phyloP scores from a whole-genome alignment of 139 green algal genomes.

The Spirogloea muscicola region DNA sequence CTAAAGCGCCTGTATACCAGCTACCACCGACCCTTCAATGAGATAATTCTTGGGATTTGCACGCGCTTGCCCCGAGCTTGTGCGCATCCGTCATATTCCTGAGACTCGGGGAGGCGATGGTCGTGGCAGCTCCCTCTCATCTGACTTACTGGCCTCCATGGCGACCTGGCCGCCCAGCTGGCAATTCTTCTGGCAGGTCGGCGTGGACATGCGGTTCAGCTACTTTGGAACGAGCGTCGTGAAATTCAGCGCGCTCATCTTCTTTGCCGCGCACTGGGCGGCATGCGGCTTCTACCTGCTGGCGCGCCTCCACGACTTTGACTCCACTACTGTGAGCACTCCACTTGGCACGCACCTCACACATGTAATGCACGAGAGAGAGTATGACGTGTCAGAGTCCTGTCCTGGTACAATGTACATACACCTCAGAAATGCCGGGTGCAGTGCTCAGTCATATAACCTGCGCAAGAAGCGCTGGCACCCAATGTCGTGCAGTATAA shows the following conservation, averaged over 20 bases:
- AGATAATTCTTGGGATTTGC: background rate
- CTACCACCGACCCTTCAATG: background rate
- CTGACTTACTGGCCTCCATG: background rate
- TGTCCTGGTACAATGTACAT: too few species aligned
- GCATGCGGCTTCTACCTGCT: constrained; percentile 20
- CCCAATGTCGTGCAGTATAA: too few species aligned
- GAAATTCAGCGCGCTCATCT: constrained; percentile 14
- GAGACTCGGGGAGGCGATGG: too few species aligned
- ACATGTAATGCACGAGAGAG: too few species aligned
- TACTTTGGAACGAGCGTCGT: constrained; percentile 4
- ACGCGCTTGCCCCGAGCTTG: too few species aligned
- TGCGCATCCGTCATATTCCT: too few species aligned
- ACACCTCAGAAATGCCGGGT: too few species aligned
- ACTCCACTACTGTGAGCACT: background rate
- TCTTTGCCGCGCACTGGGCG: constrained; percentile 19
- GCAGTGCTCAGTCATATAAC: too few species aligned
- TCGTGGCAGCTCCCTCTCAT: too few species aligned
- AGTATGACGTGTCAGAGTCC: too few species aligned
- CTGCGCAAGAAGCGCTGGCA: too few species aligned
- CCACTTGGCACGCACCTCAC: background rate
- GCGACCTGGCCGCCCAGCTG: background rate
- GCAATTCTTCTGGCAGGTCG: constrained; percentile 3
- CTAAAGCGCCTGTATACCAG: constrained; percentile 7
- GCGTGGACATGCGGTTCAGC: constrained; percentile 7
- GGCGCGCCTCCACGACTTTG: background rate